These are phyloP conservation scores for Pleurotus giganteus DNA, from an alignment of 768 basidiomycete species.

Conservation along the genomic window DNA sequence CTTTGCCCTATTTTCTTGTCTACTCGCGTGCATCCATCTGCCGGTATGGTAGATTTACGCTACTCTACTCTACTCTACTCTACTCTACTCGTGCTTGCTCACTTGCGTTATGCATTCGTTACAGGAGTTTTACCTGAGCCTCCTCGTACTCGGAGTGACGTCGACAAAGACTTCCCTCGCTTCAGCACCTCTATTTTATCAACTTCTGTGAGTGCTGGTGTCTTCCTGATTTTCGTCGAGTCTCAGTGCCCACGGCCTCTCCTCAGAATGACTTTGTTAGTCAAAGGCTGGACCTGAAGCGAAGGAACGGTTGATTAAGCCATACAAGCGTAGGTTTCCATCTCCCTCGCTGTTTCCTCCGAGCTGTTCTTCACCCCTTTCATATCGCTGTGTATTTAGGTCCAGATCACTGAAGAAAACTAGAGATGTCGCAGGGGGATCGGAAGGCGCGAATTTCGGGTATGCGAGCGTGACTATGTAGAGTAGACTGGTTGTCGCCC, in stretches of 20 bases:
- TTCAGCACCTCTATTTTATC: too few relatives aligned
- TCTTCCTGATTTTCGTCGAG: neutral
- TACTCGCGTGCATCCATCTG: too few relatives aligned
- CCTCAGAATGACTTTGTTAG: constrained; percentile 66
- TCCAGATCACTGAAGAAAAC: constrained; percentile 72
- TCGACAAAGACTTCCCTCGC: too few relatives aligned
- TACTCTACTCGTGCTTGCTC: too few relatives aligned
- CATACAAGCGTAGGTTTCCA: constrained; percentile 57
- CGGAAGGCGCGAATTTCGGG: constrained; percentile 85
- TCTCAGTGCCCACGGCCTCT: neutral
- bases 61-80: too few relatives aligned
- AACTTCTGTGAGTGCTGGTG: constrained; percentile 42
- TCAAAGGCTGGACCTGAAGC: constrained; percentile 72
- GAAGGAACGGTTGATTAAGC: constrained; percentile 79
- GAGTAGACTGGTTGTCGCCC: too few relatives aligned
- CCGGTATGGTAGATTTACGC: too few relatives aligned
- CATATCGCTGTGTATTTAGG: constrained; percentile 30
- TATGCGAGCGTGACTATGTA: constrained; percentile 68
- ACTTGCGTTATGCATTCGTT: too few relatives aligned
- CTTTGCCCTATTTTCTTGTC: too few relatives aligned
- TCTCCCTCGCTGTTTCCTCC: too few relatives aligned
- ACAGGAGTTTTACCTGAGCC: too few relatives aligned
- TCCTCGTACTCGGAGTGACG: too few relatives aligned
- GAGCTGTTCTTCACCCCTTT: neutral
- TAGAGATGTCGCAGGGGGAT: constrained; percentile 79